Evolutionary conservation across 495 filamentous ascomycete species (phyloP), one percentile per base, ranked within the genome.

Genomic region (Penicillium ochrochloron): DNA sequence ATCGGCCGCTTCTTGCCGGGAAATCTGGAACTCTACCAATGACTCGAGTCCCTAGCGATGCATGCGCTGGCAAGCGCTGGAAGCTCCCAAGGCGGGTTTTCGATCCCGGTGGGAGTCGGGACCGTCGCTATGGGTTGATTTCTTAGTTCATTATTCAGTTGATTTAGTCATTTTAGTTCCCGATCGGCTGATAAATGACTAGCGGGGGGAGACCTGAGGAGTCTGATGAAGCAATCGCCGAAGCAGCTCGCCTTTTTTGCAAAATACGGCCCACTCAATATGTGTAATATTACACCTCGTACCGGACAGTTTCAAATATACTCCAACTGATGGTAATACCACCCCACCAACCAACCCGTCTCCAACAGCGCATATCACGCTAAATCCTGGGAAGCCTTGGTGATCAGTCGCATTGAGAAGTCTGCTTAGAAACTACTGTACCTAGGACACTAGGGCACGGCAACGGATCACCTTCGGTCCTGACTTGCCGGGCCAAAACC

Each of bases 31-130:
- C 63, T 57, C 27, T 23, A 2, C 64, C 67, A 69, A 64, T 69
- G 33, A 55, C 19, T 27, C 14, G 7, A 15, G 6, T 15, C 19
- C 31, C 19, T 12, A 33, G 7, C 10, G 27, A 50, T 69, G 63
- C 57, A 63, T 66, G 67, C 53, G 67, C 64, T 66, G 67, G 64
- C 67, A 69, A 69, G 66, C 31, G 31, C 31, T 33, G 5, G 31
- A 10, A 29, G 25, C 3, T n/a, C 6, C n/a, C 27, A 52, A 31
- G 48, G 25, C 25, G 5, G 48, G 48, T 52, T 31, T 12, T 52
- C 21, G 48, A 52, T 52, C 25, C 25, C 25, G 25, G 48, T 52
- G 48, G 48, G 27, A 29, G 25, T 25, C 31, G 48, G 48, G 27
- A 29, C 23, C 27, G 3, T 14, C 14, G 3, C 25, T n/a, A 12